phyloP scores from a whole-genome alignment of 768 basidiomycete genomes.

The Amyloporia xantha region DNA sequence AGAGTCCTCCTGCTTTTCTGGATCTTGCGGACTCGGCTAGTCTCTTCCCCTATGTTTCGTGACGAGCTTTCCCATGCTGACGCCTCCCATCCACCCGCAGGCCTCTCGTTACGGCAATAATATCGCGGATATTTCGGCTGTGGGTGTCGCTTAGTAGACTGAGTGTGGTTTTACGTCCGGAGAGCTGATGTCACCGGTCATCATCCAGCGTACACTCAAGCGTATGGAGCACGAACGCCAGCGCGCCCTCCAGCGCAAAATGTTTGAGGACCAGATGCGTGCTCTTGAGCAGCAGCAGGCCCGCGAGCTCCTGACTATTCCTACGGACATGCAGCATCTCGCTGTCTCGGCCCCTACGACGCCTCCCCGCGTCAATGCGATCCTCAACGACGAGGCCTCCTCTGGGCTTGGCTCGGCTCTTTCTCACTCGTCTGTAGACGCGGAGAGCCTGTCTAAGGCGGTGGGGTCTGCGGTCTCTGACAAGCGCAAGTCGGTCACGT shows the following conservation, averaged over 20 bases:
- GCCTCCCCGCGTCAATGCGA: slow-evolving; percentile 71
- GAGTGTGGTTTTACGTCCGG: slow-evolving; percentile 3
- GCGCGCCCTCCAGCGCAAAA: slow-evolving; percentile 75
- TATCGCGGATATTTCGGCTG: slow-evolving; percentile 81
- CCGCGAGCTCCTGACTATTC: slow-evolving; percentile 73
- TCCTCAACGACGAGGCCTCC: slow-evolving; percentile 54
- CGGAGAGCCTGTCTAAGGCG: slow-evolving; percentile 58
- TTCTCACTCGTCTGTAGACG: slow-evolving; percentile 49
- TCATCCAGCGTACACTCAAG: slow-evolving; percentile 72
- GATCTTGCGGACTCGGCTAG: slow-evolving; percentile 90
- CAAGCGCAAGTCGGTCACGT: slow-evolving; percentile 84
- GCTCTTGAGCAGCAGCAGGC: slow-evolving; percentile 87
- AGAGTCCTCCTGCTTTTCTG: slow-evolving; percentile 87
- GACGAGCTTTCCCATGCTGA: slow-evolving; percentile 5
- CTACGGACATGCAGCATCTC: slow-evolving; percentile 55
- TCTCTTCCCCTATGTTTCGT: slow-evolving; percentile 15
- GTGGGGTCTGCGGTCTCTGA: slow-evolving; percentile 61
- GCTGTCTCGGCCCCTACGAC: slow-evolving; percentile 89
- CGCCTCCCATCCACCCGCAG: slow-evolving; percentile 30
- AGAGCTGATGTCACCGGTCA: slow-evolving; percentile 8
- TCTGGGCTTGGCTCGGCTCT: slow-evolving; percentile 34
- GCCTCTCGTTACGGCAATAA: slow-evolving; percentile 80
- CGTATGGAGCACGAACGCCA: slow-evolving; percentile 88
- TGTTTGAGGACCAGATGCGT: slow-evolving; percentile 97
- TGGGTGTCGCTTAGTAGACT: slow-evolving; percentile 34